These are phyloP conservation scores for Ceratocystis cacaofunesta DNA, from an alignment of 2,329 filamentous ascomycete species.

Conservation along the genomic window DNA sequence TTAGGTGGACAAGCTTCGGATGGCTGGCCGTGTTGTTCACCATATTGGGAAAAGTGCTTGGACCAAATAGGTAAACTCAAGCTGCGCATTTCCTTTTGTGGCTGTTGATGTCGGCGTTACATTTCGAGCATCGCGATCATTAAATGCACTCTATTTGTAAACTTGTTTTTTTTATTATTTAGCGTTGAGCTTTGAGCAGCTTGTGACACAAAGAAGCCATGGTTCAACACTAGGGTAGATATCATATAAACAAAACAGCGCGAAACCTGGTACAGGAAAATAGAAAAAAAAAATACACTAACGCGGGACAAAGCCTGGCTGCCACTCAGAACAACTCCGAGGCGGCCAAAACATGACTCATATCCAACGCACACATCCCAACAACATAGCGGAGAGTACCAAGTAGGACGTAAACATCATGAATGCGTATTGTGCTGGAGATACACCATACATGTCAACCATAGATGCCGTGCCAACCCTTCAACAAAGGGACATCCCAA, in stretches of 20 bases:
- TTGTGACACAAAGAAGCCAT: not conserved
- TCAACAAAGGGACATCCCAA: not conserved
- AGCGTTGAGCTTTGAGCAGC: not conserved
- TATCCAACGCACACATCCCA: not conserved
- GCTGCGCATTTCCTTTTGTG: not conserved
- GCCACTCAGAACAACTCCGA: not conserved
- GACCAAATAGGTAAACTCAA: not conserved
- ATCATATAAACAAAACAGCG: not conserved
- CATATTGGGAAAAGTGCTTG: slow-evolving; percentile 3
- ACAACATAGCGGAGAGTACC: not conserved
- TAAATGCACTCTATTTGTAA: not conserved
- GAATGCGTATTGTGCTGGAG: not conserved
- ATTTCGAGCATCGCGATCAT: not conserved
- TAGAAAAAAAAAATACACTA: not conserved
- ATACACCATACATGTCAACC: not conserved
- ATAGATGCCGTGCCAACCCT: not conserved
- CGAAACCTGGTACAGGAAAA: not conserved
- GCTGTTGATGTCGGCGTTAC: not conserved
- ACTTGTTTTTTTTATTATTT: not conserved
- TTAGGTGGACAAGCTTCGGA: not conserved
- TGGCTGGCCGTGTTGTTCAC: not conserved
- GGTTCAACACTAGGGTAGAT: not conserved
- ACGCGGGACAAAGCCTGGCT: not conserved
- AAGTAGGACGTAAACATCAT: not conserved
- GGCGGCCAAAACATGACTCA: not conserved